Conservation (phyloP, 1,139 yeast species). For the Blastobotrys serpentis region DNA sequence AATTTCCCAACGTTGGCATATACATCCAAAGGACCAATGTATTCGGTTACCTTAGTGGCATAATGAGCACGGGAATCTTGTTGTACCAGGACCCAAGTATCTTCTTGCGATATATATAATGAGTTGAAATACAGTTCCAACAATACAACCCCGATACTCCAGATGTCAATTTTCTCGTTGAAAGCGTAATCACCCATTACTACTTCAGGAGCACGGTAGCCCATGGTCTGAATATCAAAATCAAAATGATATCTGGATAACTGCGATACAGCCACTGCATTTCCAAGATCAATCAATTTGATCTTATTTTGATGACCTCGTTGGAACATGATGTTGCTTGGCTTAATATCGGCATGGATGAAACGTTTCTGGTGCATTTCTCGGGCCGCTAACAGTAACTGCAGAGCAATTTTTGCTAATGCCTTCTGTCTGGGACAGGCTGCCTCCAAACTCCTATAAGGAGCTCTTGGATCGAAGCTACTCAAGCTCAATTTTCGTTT, state of each 20-base stretch:
- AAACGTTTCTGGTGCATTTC: constrained; percentile 50
- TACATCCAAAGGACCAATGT: constrained; percentile 27
- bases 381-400: constrained; percentile 26
- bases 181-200: constrained; percentile 30
- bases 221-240: constrained; percentile 30
- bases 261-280: constrained; percentile 23
- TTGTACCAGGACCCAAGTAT: constrained; percentile 21
- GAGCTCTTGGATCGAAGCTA: not conserved
- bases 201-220: constrained; percentile 34
- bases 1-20: constrained; percentile 21
- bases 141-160: constrained; percentile 32
- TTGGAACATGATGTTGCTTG: constrained; percentile 63
- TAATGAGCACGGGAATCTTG: constrained; percentile 15
- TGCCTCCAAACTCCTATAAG: not conserved
- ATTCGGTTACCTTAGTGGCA: constrained; percentile 20
- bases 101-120: constrained; percentile 19
- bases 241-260: constrained; percentile 25
- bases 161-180: constrained; percentile 28
- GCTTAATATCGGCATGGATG: constrained; percentile 80
- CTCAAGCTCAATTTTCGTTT: constrained; percentile 18
- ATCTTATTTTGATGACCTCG: constrained; percentile 21
- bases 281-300: constrained; percentile 31
- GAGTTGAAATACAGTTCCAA: constrained; percentile 28
- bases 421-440: constrained; percentile 10
- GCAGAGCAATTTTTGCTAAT: constrained; percentile 29